Evolutionary conservation across 345 rosid genomes (phyloP), one percentile per base, ranked within the genome.

Genomic region (Ceriops zippeliana): DNA sequence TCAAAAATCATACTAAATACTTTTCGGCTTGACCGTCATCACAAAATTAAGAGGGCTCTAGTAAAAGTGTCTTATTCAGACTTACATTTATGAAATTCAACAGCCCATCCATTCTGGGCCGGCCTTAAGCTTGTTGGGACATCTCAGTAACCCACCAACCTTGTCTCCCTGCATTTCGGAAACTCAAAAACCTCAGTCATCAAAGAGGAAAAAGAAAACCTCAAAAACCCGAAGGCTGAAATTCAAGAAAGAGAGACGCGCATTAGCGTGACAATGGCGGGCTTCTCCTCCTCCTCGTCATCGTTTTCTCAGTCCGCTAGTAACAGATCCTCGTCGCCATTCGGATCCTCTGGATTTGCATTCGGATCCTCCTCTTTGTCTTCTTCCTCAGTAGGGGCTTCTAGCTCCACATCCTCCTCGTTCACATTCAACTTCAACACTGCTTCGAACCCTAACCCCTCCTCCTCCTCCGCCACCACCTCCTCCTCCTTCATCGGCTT

Each of bases 261-360:
- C 59, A 32, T 6, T 6, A 24, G 51, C 22, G 16, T 56, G 8
- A 62, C 70, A 59, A 76, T 83, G 83, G 76, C 86, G 35, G 81
- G 82, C 69, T 80, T 58, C 52, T 6, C 82, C 26, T 62, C 58
- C 52, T 4, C 64, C 52, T 65, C 80, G 2, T 58, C 73, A 1
- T 53, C 69, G 1, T 58, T 71, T 6, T 26, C 73, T 24, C 67
- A 52, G 19, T 61, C 71, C 2, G 65, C 17, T 10, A 10, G 28
- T 20, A 2, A 16, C 13, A 30, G 28, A 56, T 76, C 90, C 42
- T 26, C 79, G 21, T 20, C 83, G 31, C 27, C 80, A 1, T 74
- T 83, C 61, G 88, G 86, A 70, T 68, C 87, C 75, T 38, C 89
- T 42, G 32, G 64, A 19, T 51, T 70, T 37, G 21, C 72, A 30